These are phyloP conservation scores for Trichoderma sp. DNA, from an alignment of 2,329 filamentous ascomycete species.

Conservation along the genomic window DNA sequence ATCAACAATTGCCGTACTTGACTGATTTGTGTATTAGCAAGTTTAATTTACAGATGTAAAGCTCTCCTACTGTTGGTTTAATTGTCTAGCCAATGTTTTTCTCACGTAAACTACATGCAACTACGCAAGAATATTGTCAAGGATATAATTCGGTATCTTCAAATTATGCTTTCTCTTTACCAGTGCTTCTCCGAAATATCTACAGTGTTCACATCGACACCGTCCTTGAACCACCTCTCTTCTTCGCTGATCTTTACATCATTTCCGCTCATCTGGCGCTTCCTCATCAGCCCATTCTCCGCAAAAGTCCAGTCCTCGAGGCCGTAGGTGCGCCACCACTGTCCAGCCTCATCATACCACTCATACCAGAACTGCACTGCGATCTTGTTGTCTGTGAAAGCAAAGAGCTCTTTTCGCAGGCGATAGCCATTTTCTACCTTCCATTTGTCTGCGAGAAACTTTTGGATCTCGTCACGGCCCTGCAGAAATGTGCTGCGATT, in stretches of 20 bases:
- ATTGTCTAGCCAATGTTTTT: neutral
- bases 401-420: slow-evolving; percentile 82
- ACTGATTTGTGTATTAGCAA: neutral
- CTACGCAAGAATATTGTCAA: neutral
- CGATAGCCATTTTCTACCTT: slow-evolving; percentile 70
- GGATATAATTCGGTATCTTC: neutral
- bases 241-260: slow-evolving; percentile 65
- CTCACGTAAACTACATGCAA: neutral
- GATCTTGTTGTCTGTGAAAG: slow-evolving; percentile 74
- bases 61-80: neutral
- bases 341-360: slow-evolving; percentile 68
- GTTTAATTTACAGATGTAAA: neutral
- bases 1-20: neutral
- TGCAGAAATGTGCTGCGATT: slow-evolving; percentile 72
- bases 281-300: slow-evolving; percentile 70
- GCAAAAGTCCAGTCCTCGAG: slow-evolving; percentile 81
- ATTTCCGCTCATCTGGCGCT: slow-evolving; percentile 77
- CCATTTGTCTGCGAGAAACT: slow-evolving; percentile 76
- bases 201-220: slow-evolving; percentile 69
- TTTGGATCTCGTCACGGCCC: slow-evolving; percentile 69
- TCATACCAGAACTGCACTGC: slow-evolving; percentile 94
- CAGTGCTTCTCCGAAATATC: slow-evolving; percentile 70
- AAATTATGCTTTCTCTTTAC: slow-evolving; percentile 44
- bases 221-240: slow-evolving; percentile 72
- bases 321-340: slow-evolving; percentile 89